Evolutionary conservation across 108 stramenopile genomes (phyloP).

Genomic region (Stephanodiscus triporus): DNA sequence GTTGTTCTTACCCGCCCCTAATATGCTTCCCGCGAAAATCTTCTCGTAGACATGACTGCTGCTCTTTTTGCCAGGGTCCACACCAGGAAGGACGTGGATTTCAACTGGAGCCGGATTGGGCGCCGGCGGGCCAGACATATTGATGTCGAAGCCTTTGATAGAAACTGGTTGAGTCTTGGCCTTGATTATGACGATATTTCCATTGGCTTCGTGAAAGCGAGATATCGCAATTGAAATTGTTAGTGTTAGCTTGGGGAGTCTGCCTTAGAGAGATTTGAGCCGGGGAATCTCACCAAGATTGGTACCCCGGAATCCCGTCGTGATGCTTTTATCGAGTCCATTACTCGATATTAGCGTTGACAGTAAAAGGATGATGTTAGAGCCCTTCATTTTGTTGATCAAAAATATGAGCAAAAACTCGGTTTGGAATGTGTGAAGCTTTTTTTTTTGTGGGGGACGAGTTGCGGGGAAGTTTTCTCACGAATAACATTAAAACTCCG

Average conservation of each 20-base stretch:
- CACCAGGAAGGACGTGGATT: conserved; percentile 28
- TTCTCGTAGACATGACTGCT: not conserved
- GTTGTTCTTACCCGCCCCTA: conserved; percentile 14
- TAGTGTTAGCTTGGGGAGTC: no score
- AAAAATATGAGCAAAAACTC: not conserved
- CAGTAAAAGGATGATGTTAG: not conserved
- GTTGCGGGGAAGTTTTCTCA: no score
- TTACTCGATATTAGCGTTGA: not conserved
- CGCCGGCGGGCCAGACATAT: conserved; percentile 5
- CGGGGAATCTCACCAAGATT: not conserved
- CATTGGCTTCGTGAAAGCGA: conserved; percentile 21
- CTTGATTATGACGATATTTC: conserved; percentile 28
- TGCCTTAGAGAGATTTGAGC: not conserved
- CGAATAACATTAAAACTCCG: no score
- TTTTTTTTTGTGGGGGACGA: no score
- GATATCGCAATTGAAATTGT: no score
- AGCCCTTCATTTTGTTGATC: not conserved
- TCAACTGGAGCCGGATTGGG: conserved; percentile 3
- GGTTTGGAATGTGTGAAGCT: no score
- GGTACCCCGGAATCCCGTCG: conserved; percentile 11
- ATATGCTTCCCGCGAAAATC: not conserved
- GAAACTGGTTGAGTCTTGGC: conserved; percentile 17
- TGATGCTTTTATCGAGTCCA: not conserved
- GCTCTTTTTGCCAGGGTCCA: conserved; percentile 6
- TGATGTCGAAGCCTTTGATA: conserved; percentile 20